Evolutionary conservation across 768 basidiomycete species (phyloP), one percentile per base, ranked within the genome.

Genomic region (Tricholoma terreum): DNA sequence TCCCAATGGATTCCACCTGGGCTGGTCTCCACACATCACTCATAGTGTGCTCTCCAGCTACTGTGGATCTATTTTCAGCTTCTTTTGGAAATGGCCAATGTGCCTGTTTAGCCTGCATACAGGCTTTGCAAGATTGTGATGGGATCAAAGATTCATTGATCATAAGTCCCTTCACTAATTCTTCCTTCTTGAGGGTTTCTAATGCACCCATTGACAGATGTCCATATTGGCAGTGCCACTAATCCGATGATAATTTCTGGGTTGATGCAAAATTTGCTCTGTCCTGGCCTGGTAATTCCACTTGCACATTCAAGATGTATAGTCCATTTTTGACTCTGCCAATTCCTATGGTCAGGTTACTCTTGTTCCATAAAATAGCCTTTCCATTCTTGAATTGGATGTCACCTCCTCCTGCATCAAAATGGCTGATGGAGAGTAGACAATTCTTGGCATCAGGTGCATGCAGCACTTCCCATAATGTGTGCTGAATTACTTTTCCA

Each of bases 361-460:
- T 24, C 22, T 31, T 31, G 21, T 12, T 24, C 46, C 46, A 21
- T 24, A 24, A 17, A 31, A 31, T 31, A 15, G 46, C n/a, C n/a
- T n/a, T n/a, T n/a, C n/a, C n/a, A n/a, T n/a, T n/a, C 46, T 48
- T 31, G 22, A 48, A 48, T 24, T 48, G 22, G 30, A 61, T 58
- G 34, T 49, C 34, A 49, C 63, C 61, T 51, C 64, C 65, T 50
- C 24, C 58, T 17, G 61, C 56, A 43, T 66, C 65, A 30, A 65
- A 63, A 6, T 60, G 55, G 22, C 52, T 59, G 14, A 60, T 52
- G 24, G 64, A 70, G 14, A 65, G 48, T 2, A 69, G 62, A 43
- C 60, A 61, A 35, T 70, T 68, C 2, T 55, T 53, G 2, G 67
- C 67, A 6, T 58, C 49, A 0, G 67, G 67, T 7, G 65, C 59